Base-by-base conservation (phyloP, 2,329 filamentous ascomycete species). In the Monosporascus ibericus region DNA sequence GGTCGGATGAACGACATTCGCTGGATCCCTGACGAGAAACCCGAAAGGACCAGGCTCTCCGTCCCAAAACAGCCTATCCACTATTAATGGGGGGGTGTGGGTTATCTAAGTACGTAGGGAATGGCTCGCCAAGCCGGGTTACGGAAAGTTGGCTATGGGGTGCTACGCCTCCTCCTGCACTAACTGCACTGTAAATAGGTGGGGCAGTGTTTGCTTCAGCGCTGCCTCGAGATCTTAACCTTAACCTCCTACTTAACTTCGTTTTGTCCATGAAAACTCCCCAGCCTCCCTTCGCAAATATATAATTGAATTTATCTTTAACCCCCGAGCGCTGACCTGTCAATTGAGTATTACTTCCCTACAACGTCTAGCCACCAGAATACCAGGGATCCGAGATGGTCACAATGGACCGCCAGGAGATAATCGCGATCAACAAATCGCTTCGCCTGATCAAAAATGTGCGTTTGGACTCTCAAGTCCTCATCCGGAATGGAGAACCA, bases 401-500 rank as follows among this genome's bases (percentile, higher is more conserved):
- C 48, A 70, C 71, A 54, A 62, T 70, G 57, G 78, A 82, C 61
- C 80, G 80, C 60, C 80, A 83, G 64, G 75, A 74, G 58, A 79
- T 82, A 65, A 82, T 84, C 58, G 80, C 82, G 80, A 84, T 86
- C 72, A 94, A 92, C 76, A 84, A 90, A 74, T 92, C 90, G 67
- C 83, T 95, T 67, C 86, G 90, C 59, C 87, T 83, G 65, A 92
- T 96, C 75, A 92, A 90, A 75, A 90, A 87, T 66, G 90, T 91
- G 76, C 62, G 82, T 68, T 44, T 25, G 24, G n/a, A 15, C 22
- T 48, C 9, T 49, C 44, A 52, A 54, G 34, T 17, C 52, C 48
- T 24, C 34, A n/a, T 50, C 22, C 36, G 20, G 11, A 24, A 38
- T 54, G 9, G 15, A 17, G 27, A 42, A 18, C 38, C 50, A 39